A percentile compares a stretch with the other conserved stretches of the same genome.
phyloP scores from a whole-genome alignment of 1,139 yeast genomes.

The Ogataea hybrid region DNA sequence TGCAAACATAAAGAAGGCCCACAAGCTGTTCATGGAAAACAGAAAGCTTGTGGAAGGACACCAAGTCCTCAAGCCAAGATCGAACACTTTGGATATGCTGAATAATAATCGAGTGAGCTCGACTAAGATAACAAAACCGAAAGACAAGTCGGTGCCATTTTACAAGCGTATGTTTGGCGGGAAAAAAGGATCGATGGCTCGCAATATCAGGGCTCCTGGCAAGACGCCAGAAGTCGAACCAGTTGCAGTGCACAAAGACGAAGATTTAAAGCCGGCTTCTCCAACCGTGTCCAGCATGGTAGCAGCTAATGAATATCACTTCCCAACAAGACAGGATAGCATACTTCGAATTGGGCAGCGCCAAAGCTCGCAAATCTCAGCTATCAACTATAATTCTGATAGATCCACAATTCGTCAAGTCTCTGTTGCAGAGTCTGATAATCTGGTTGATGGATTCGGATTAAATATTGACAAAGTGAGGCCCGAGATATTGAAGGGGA shows the following conservation, averaged over 20 bases:
- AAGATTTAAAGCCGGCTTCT: neutral
- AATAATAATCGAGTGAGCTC: slow-evolving; percentile 18
- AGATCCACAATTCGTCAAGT: slow-evolving; percentile 6
- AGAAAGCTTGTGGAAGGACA: slow-evolving; percentile 1
- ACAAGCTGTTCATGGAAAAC: slow-evolving; percentile 5
- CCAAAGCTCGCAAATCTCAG: neutral
- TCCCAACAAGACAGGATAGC: slow-evolving; percentile 1
- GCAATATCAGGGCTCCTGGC: neutral
- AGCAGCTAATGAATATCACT: slow-evolving; percentile 1
- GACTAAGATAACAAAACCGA: slow-evolving; percentile 18
- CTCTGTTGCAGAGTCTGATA: slow-evolving; percentile 2
- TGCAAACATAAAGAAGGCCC: slow-evolving; percentile 7
- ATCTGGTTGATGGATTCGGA: slow-evolving; percentile 4
- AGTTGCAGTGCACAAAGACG: neutral
- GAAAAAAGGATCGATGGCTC: neutral
- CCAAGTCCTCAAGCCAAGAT: slow-evolving; percentile 11
- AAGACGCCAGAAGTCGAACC: neutral
- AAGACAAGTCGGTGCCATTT: neutral
- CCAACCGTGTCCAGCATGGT: neutral
- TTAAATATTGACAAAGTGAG: slow-evolving; percentile 5
- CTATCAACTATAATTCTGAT: neutral
- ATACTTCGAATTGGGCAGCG: neutral
- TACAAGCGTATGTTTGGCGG: slow-evolving; percentile 3
- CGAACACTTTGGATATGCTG: slow-evolving; percentile 18
- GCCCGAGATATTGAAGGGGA: neutral